These are phyloP conservation scores for Trichoderma endophyticum DNA, from an alignment of 2,329 filamentous ascomycete genomes.

Conservation along the genomic window DNA sequence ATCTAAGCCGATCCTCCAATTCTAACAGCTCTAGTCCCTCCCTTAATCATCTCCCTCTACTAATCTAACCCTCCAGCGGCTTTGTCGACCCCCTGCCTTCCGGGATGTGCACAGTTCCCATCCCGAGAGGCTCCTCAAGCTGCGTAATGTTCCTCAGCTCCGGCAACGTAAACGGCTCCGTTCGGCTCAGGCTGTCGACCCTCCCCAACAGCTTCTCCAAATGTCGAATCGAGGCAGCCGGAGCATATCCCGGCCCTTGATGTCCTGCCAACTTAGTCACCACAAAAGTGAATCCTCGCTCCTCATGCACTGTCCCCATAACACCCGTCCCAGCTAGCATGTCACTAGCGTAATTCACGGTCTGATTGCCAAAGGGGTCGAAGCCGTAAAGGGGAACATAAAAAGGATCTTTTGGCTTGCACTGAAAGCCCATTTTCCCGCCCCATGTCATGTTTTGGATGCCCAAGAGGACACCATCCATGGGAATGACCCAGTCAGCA, in stretches of 20 bases:
- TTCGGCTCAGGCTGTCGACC: conserved; percentile 52
- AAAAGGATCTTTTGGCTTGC: conserved; percentile 57
- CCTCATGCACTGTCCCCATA: conserved; percentile 67
- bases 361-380: conserved; percentile 33
- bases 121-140: conserved; percentile 22
- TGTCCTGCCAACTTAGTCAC: conserved; percentile 64
- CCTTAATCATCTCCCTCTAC: not conserved
- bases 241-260: conserved; percentile 66
- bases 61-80: not conserved
- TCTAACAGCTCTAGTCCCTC: too few relatives aligned
- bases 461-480: conserved; percentile 66
- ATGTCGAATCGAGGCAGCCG: conserved; percentile 65
- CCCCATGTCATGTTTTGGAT: conserved; percentile 83
- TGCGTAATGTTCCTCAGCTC: conserved; percentile 23
- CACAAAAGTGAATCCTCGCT: conserved; percentile 72
- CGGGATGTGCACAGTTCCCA: conserved; percentile 24
- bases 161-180: conserved; percentile 35
- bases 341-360: conserved; percentile 31
- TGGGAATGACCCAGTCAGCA: conserved; percentile 65
- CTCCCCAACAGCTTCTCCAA: conserved; percentile 73
- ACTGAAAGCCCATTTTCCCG: conserved; percentile 66
- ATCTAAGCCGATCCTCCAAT: too few relatives aligned
- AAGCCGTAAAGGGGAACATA: conserved; percentile 54
- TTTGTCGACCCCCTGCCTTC: not conserved
- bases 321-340: conserved; percentile 61